phyloP scores from a whole-genome alignment of 1,284 basidiomycete species.

The Paramarasmius palmivorus region DNA sequence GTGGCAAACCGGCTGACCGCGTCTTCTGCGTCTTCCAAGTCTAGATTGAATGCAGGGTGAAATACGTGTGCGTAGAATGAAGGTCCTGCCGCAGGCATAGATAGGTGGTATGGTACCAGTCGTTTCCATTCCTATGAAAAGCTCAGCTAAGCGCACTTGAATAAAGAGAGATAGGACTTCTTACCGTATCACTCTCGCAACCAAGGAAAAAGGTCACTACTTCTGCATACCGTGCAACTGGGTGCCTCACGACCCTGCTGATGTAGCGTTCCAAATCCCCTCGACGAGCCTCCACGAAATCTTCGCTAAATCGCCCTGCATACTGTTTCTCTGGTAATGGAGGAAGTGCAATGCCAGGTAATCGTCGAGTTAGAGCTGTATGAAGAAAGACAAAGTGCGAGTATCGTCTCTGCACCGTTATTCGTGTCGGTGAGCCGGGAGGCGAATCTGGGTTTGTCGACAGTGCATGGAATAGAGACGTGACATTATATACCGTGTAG shows the following conservation, averaged over 20 bases:
- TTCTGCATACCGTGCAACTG: constrained; percentile 76
- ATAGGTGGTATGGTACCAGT: constrained; percentile 59
- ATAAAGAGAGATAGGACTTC: constrained; percentile 23
- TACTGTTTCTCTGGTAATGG: constrained; percentile 85
- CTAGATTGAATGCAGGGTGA: constrained; percentile 84
- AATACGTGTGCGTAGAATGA: constrained; percentile 79
- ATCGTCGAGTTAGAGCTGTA: constrained; percentile 60
- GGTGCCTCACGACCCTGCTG: constrained; percentile 70
- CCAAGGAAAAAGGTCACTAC: constrained; percentile 81
- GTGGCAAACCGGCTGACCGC: constrained; percentile 60
- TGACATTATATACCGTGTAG: constrained; percentile 77
- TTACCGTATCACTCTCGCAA: constrained; percentile 69
- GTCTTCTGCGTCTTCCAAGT: constrained; percentile 64
- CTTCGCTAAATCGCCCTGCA: constrained; percentile 74
- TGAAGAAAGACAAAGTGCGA: constrained; percentile 83
- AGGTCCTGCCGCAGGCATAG: constrained; percentile 62
- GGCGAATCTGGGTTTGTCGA: constrained; percentile 24
- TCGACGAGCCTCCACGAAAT: constrained; percentile 80
- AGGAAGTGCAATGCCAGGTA: constrained; percentile 77
- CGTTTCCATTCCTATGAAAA: constrained; percentile 67
- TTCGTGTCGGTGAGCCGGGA: constrained; percentile 43
- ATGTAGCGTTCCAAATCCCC: constrained; percentile 82
- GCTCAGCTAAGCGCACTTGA: constrained; percentile 1
- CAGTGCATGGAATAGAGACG: constrained; percentile 62
- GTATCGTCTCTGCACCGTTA: constrained; percentile 80